Percentiles rank a stretch among this genome's conserved stretches.
These are phyloP conservation scores for Luzula sylvatica DNA, from an alignment of 176 grass and related monocot genomes.

Conservation along the genomic window DNA sequence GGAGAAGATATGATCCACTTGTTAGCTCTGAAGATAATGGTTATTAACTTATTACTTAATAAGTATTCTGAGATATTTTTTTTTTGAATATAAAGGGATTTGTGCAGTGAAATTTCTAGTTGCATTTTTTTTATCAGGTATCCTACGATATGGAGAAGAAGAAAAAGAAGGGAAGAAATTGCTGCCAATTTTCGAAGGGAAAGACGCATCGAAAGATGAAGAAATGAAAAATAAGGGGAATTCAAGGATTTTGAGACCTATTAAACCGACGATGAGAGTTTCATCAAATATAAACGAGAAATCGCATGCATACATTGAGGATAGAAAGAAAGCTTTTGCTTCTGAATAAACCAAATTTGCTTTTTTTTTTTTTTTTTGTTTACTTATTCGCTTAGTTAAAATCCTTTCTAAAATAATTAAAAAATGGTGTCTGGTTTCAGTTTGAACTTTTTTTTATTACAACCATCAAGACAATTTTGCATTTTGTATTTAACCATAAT, in stretches of 20 bases:
- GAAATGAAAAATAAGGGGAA: constrained; percentile 1
- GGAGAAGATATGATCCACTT: neutral
- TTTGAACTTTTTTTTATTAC: too few species aligned
- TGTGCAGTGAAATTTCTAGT: neutral
- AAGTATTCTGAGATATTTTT: too few species aligned
- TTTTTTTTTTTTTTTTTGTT: too few species aligned
- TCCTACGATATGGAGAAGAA: neutral
- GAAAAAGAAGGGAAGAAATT: neutral
- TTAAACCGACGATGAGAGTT: constrained; percentile 6
- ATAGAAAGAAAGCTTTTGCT: constrained; percentile 24
- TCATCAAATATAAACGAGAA: constrained; percentile 21
- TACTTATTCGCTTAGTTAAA: too few species aligned
- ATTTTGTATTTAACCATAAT: too few species aligned
- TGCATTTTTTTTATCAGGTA: neutral
- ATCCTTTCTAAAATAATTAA: too few species aligned
- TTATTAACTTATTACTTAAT: neutral
- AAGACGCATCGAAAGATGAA: neutral
- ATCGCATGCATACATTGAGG: constrained; percentile 21
- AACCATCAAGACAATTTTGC: too few species aligned
- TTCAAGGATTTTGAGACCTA: constrained; percentile 17
- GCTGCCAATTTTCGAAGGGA: neutral
- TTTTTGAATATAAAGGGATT: too few species aligned
- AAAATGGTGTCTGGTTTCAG: too few species aligned
- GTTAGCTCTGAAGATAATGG: neutral
- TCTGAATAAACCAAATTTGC: constrained; percentile 22